Evolutionary conservation across 441 rosid species (phyloP).

Genomic region (Adansonia rubrostipa): DNA sequence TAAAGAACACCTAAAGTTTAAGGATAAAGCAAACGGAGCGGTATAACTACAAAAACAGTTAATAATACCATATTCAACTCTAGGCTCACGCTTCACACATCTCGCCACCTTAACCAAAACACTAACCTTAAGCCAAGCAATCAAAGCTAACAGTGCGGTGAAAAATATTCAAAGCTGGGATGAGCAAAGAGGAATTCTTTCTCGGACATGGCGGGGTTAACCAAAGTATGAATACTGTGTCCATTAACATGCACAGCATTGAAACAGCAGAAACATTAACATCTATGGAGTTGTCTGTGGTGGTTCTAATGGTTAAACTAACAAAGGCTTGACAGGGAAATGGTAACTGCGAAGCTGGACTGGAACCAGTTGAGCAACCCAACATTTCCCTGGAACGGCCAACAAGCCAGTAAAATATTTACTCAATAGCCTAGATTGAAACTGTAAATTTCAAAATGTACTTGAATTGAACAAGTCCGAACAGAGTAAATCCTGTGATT

Average conservation of each 20-base stretch:
- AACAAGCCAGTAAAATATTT: not conserved
- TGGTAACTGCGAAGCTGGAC: not conserved
- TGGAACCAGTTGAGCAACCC: not conserved
- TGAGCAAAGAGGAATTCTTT: not conserved
- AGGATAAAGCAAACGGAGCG: not conserved
- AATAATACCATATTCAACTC: not conserved
- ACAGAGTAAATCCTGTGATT: too few relatives aligned
- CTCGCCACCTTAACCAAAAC: not conserved
- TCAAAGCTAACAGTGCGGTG: not conserved
- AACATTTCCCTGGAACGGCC: not conserved
- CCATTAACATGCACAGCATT: slow-evolving; percentile 6
- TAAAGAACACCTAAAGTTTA: not conserved
- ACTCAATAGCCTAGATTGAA: too few relatives aligned
- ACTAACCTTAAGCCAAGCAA: not conserved
- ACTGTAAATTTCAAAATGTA: too few relatives aligned
- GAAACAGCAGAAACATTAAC: not conserved
- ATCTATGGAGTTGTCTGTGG: not conserved
- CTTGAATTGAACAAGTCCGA: too few relatives aligned
- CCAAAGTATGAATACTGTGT: not conserved
- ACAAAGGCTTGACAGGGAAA: not conserved
- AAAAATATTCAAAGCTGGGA: not conserved
- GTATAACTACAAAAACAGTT: not conserved
- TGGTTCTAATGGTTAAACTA: not conserved
- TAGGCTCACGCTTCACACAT: not conserved
- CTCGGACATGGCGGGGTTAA: not conserved